Evolutionary conservation across 2,329 filamentous ascomycete genomes (phyloP), one percentile per base, ranked within the genome.

Genomic region (Cordyceps cateniannulata): DNA sequence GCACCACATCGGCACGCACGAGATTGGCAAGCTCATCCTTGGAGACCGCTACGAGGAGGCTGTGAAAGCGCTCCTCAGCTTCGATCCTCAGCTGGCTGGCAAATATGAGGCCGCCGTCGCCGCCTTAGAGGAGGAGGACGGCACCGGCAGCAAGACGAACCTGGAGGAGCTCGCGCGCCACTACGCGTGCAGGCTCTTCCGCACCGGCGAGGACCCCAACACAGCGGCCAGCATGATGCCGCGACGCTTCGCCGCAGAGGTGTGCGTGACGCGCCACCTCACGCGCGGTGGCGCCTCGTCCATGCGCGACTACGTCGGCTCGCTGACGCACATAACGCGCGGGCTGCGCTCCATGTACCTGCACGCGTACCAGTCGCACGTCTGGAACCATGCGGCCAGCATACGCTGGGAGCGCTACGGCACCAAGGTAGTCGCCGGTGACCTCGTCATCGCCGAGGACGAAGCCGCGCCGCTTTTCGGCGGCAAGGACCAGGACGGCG

Each of bases 321-420:
- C 95, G 1, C 75, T 99, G 56, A 83, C 88, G 69, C 82, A 83
- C 59, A 93, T 99, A 64, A 89, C 89, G 25, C 84, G 93, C 20
- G 91, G 90, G 53, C 79, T 98, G 67, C 85, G 92, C 48, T 84
- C 91, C 62, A 97, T 99, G 89, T 99, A 98, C 71, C 87, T 96
- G 18, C 95, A 99, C 72, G 93, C 95, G 5, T 98, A 97, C 75
- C 95, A 99, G 73, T 96, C 90, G 6, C 84, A 92, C 42, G 87
- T 99, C 9, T 99, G 93, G 93, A 99, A 99, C 76, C 84, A 86
- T 66, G 90, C 86, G 14, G 90, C 86, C 1, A 91, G 90, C 65
- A 85, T 88, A 67, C 88, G 95, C 51, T 96, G 91, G 88, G 83
- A 86, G 47, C 77, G 84, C 3, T 88, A 89, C 70, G 92, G 93